Evolutionary conservation across 2,329 filamentous ascomycete genomes (phyloP).

Genomic region (Tolypocladium inflatum): DNA sequence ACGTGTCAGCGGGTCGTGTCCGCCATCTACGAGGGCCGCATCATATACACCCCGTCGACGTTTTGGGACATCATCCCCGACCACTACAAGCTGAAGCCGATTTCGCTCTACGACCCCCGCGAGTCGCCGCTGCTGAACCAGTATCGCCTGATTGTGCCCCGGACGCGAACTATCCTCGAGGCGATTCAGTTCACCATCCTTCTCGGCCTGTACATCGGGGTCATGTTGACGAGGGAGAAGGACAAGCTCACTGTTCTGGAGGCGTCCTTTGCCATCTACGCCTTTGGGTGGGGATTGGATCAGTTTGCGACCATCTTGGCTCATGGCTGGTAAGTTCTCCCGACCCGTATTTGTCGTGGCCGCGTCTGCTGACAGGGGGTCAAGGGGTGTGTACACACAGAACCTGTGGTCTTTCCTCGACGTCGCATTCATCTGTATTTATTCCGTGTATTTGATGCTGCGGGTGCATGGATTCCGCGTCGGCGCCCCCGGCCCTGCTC

Average conservation of each 20-base stretch:
- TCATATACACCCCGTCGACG: constrained; percentile 73
- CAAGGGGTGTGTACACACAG: constrained; percentile 72
- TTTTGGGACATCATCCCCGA: constrained; percentile 81
- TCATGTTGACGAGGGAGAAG: constrained; percentile 62
- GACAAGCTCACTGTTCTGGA: constrained; percentile 48
- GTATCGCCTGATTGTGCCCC: constrained; percentile 73
- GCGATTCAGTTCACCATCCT: constrained; percentile 63
- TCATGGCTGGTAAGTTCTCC: constrained; percentile 48
- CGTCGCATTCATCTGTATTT: constrained; percentile 66
- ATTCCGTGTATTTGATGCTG: constrained; percentile 56
- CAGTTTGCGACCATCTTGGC: constrained; percentile 69
- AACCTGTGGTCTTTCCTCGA: constrained; percentile 86
- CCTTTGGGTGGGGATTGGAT: constrained; percentile 70
- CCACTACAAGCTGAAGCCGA: constrained; percentile 75
- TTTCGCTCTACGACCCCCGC: constrained; percentile 70
- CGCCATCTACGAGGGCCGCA: constrained; percentile 70
- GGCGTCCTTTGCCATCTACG: constrained; percentile 60
- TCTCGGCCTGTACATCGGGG: constrained; percentile 57
- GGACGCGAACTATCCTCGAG: constrained; percentile 68
- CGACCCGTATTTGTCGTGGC: not conserved
- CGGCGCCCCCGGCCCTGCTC: constrained; percentile 36
- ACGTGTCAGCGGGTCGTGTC: constrained; percentile 75
- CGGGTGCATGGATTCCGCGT: constrained; percentile 55
- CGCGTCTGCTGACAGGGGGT: not conserved
- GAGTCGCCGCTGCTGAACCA: constrained; percentile 72